Evolutionary conservation across 371 early-diverging fungal species (phyloP), one percentile per base, ranked within the genome.

Genomic region (Actinomucor elegans): DNA sequence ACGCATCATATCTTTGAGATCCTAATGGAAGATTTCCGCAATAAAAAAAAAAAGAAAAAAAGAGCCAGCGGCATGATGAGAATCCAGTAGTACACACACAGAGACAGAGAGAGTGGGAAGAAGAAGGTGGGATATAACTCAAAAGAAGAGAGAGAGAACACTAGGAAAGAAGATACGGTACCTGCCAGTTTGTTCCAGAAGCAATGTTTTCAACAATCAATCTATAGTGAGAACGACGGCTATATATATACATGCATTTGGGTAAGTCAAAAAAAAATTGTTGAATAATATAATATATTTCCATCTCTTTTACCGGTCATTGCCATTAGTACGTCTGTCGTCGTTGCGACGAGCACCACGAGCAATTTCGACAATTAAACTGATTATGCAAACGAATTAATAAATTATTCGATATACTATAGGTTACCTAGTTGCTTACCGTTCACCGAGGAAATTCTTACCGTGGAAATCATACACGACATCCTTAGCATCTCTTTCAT

Each of bases 1-100:
- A 65, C 95, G 91, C 83, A 95, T 90, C 68, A 93, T 80, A 71
- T 96, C 96, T 79, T 97, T 97, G 76, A 97, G 85, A 78, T 94
- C 96, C 96, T 97, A n/a, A 75, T 56, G 52, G 26, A 33, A 32
- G 37, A 45, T 38, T 24, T 18, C 48, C 48, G 51, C 33, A 51
- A 47, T 47, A 2, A 12, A 23, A 34, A 47, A 48, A 29, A 55
- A 23, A 55, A 47, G 54, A 56, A 56, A 41, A 33, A 52, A 28
- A 36, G 57, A 52, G 55, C 52, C 58, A 61, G 55, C 59, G 60
- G 55, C 44, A 61, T 47, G 53, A 45, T 53, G 34, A 34, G 40
- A 45, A 53, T 54, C 46, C 48, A 46, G 34, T 46, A 53, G 35
- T 24, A 38, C 42, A 50, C 59, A 51, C 41, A 48, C 36, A 45